phyloP scores from a whole-genome alignment of 768 basidiomycete genomes.

The Boletus rubescentipes region DNA sequence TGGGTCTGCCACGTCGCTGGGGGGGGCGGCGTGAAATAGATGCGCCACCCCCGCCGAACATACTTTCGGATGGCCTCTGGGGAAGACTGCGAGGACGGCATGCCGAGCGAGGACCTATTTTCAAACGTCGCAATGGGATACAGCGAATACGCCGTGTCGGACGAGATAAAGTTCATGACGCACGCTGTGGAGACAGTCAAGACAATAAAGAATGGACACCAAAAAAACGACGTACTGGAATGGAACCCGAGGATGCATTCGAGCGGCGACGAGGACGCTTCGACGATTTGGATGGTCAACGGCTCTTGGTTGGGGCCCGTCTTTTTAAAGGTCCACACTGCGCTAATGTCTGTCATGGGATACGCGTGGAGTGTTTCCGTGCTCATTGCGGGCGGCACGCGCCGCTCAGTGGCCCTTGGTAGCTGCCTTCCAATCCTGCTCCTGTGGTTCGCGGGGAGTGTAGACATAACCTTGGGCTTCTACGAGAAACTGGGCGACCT shows the following conservation, averaged over 20 bases:
- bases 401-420: constrained; percentile 14
- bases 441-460: constrained; percentile 21
- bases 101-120: constrained; percentile 26
- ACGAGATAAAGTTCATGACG: constrained; percentile 39
- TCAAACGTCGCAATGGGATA: constrained; percentile 45
- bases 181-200: constrained; percentile 21
- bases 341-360: constrained; percentile 2
- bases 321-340: constrained; percentile 28
- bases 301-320: background rate
- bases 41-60: constrained; percentile 33
- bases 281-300: constrained; percentile 43
- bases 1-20: background rate
- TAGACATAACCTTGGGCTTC: constrained; percentile 32
- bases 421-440: constrained; percentile 10
- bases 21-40: constrained; percentile 6
- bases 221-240: constrained; percentile 37
- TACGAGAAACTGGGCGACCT: constrained; percentile 38
- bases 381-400: background rate
- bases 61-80: constrained; percentile 34
- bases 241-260: constrained; percentile 44
- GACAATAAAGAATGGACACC: background rate
- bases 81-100: constrained; percentile 3
- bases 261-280: constrained; percentile 15
- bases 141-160: constrained; percentile 39
- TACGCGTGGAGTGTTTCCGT: background rate